Evolutionary conservation across 805 yeast species (phyloP).

Genomic region (Teunomyces tritomae): DNA sequence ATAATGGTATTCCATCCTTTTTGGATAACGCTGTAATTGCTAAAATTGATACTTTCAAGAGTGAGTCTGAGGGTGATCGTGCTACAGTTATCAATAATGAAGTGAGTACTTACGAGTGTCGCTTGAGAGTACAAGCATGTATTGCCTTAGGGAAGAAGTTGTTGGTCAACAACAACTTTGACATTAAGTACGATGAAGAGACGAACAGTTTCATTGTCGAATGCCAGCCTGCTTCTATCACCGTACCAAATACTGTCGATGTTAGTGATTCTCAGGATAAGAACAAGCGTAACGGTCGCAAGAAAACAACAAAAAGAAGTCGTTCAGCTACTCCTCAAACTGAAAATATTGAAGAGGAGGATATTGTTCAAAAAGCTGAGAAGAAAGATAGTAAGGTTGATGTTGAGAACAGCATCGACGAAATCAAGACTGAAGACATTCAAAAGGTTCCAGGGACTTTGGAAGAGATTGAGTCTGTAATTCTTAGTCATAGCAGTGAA

Average conservation of each 20-base stretch:
- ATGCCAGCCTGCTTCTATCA: neutral
- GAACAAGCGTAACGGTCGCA: conserved; percentile 1
- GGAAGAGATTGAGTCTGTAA: conserved; percentile 38
- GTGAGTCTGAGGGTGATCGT: neutral
- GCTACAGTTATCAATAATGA: neutral
- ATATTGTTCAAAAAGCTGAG: no score
- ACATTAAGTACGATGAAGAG: conserved; percentile 2
- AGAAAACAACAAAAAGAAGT: conserved; percentile 6
- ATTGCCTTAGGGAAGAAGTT: conserved; percentile 20
- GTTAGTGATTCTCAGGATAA: conserved; percentile 4
- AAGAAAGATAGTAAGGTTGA: neutral
- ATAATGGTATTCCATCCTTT: conserved; percentile 16
- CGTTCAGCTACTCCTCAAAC: neutral
- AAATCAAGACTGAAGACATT: neutral
- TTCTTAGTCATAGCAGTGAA: conserved; percentile 31
- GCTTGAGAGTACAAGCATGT: conserved; percentile 25
- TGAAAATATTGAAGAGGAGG: neutral
- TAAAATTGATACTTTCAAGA: conserved; percentile 6
- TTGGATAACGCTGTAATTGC: conserved; percentile 19
- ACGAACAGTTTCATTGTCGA: conserved; percentile 1
- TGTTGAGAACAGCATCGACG: conserved; percentile 1
- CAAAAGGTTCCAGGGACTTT: conserved; percentile 21
- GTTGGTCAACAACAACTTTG: conserved; percentile 12
- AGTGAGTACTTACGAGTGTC: conserved; percentile 22
- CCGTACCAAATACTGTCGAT: neutral